Conservation (phyloP, 2,329 filamentous ascomycete species). For the Rhytidhysteron rufulum region DNA sequence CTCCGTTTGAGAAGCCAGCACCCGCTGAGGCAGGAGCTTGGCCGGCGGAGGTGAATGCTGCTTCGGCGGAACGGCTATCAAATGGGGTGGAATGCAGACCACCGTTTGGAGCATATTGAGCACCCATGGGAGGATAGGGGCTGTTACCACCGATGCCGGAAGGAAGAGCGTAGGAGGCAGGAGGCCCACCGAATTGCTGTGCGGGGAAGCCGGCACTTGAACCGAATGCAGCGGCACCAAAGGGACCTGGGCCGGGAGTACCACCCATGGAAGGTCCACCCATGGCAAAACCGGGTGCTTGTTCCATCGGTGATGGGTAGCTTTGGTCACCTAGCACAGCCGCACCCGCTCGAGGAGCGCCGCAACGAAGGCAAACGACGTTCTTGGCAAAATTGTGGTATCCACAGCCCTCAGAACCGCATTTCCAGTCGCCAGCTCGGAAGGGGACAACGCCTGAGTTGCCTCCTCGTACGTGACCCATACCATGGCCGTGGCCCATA, state of each 20-base stretch:
- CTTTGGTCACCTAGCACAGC: slow-evolving; percentile 92
- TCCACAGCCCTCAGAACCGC: slow-evolving; percentile 91
- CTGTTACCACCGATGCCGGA: slow-evolving; percentile 78
- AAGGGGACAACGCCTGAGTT: slow-evolving; percentile 87
- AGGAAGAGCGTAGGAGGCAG: slow-evolving; percentile 84
- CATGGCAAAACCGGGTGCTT: slow-evolving; percentile 78
- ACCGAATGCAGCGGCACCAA: slow-evolving; percentile 66
- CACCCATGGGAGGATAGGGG: slow-evolving; percentile 72
- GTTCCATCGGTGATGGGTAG: slow-evolving; percentile 87
- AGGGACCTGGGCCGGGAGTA: slow-evolving; percentile 66
- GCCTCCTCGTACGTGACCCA: slow-evolving; percentile 66
- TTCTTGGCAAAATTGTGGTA: slow-evolving; percentile 99
- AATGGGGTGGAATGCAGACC: slow-evolving; percentile 83
- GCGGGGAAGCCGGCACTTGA: slow-evolving; percentile 54
- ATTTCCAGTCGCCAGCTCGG: slow-evolving; percentile 98
- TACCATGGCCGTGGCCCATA: slow-evolving; percentile 56
- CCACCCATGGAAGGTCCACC: slow-evolving; percentile 82
- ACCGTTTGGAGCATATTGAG: slow-evolving; percentile 72
- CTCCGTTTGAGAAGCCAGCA: slow-evolving; percentile 63
- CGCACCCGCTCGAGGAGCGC: slow-evolving; percentile 88
- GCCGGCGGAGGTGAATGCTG: slow-evolving; percentile 84
- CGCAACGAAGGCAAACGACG: slow-evolving; percentile 93
- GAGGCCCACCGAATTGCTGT: slow-evolving; percentile 83
- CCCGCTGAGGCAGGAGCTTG: slow-evolving; percentile 76
- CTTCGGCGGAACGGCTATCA: slow-evolving; percentile 88